Evolutionary conservation across 257 asterid genomes (phyloP), one percentile per base, ranked within the genome.

Genomic region (Plectranthus barbatus): DNA sequence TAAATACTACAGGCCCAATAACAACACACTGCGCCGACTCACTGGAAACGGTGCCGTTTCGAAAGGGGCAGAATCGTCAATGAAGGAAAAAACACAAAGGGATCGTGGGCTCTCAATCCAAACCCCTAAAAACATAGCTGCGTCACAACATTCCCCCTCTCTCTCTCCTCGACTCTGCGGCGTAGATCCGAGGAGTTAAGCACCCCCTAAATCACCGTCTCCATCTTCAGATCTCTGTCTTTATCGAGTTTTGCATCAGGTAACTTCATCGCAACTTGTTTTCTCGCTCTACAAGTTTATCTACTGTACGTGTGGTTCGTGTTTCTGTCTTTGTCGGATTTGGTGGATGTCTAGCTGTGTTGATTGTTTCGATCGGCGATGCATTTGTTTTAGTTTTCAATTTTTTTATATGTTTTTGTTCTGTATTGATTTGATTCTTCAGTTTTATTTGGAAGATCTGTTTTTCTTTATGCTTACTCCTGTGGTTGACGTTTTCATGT

Each of bases 141-240:
- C 23, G n/a, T 21, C 14, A 12, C 26, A 29, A 17, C 58, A 6
- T n/a, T n/a, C n/a, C n/a, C 44, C 37, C 36, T 41, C 12, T 37
- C 39, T 44, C 47, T 56, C 63, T 68, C 72, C 77, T 57, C 60
- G 50, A 81, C 77, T 81, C 83, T 81, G 78, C 79, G 86, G 86
- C 83, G 81, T 64, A 71, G 80, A 80, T 77, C 83, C 81, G 83
- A 77, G 83, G 81, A 77, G 83, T 80, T 77, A 74, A 31, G 14
- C 74, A 37, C n/a, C 45, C 23, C 21, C 41, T 29, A 20, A 74
- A 40, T 46, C 63, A 44, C 50, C 29, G 15, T 48, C 62, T 54
- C 60, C 57, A n/a, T 53, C 13, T 45, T 47, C 76, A 60, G 81
- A 77, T 74, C 80, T 67, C 50, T 58, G 31, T 54, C 21, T 7